These are phyloP conservation scores for Neurospora cerealis DNA, from an alignment of 495 filamentous ascomycete genomes.

Conservation along the genomic window DNA sequence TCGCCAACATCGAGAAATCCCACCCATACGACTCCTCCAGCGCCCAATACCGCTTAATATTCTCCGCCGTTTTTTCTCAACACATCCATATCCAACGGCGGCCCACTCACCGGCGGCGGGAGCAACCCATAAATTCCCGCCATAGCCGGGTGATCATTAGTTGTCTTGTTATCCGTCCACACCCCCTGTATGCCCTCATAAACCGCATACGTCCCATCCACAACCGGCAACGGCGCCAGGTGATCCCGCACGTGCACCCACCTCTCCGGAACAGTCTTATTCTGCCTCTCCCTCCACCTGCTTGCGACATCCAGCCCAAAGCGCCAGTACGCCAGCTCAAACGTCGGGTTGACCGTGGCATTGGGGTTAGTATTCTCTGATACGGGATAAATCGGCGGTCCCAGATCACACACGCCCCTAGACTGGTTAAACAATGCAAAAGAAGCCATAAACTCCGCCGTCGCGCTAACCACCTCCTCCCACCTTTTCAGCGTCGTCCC, in stretches of 20 bases:
- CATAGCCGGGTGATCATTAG: constrained; percentile 42
- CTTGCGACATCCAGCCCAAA: constrained; percentile 37
- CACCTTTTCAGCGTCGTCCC: constrained; percentile 31
- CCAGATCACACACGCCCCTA: constrained; percentile 37
- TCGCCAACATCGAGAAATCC: constrained; percentile 46
- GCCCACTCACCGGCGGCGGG: constrained; percentile 30
- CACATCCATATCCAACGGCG: constrained; percentile 28
- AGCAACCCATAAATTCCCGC: constrained; percentile 39
- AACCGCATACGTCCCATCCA: constrained; percentile 34
- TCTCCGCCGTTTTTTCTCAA: constrained; percentile 32
- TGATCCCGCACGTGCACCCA: constrained; percentile 35
- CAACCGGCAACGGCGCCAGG: constrained; percentile 36
- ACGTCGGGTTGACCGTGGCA: constrained; percentile 38
- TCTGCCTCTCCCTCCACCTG: constrained; percentile 30
- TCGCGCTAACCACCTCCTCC: constrained; percentile 29
- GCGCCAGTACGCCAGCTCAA: constrained; percentile 44
- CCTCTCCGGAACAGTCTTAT: constrained; percentile 18
- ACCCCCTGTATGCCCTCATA: constrained; percentile 42
- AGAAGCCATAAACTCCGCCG: constrained; percentile 43
- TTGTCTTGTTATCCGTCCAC: constrained; percentile 34
- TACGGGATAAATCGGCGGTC: constrained; percentile 44
- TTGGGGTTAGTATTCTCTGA: constrained; percentile 44
- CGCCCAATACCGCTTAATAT: constrained; percentile 36
- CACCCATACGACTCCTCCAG: constrained; percentile 41
- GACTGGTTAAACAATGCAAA: constrained; percentile 38